These are phyloP conservation scores for Gossypium australe DNA, from an alignment of 345 rosid genomes.

Conservation along the genomic window DNA sequence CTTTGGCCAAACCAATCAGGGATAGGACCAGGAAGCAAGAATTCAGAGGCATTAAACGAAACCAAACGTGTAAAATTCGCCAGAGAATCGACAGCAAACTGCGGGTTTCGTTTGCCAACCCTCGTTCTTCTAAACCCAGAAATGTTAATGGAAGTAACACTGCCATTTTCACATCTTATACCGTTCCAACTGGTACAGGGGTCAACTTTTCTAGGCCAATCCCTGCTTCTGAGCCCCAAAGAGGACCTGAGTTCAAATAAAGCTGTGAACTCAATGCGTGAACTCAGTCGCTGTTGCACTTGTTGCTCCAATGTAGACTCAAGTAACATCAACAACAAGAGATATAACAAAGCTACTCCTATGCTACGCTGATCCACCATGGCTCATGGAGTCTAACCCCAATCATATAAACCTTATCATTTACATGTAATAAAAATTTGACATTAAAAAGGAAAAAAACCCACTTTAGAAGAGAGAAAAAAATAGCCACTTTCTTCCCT, in stretches of 20 bases:
- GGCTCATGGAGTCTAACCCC: constrained; percentile 32
- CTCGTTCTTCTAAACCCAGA: constrained; percentile 89
- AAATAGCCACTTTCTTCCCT: constrained; percentile 9
- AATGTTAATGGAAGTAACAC: constrained; percentile 62
- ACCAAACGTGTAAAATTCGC: constrained; percentile 53
- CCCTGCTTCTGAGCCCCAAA: constrained; percentile 73
- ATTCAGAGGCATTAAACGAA: constrained; percentile 74
- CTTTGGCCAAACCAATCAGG: constrained; percentile 75
- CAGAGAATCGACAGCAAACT: constrained; percentile 67
- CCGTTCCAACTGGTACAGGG: constrained; percentile 82
- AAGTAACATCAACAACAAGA: constrained; percentile 37
- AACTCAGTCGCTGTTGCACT: constrained; percentile 35
- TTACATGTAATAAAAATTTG: constrained; percentile 14
- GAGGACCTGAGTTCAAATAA: constrained; percentile 80
- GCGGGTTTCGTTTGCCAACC: constrained; percentile 66
- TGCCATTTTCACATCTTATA: constrained; percentile 54
- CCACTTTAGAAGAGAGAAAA: constrained; percentile 19
- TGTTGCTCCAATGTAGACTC: constrained; percentile 50
- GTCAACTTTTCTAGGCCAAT: constrained; percentile 86
- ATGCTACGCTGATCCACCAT: constrained; percentile 58
- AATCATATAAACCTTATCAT: constrained; percentile 30
- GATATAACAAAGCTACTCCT: constrained; percentile 31
- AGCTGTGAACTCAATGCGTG: constrained; percentile 47
- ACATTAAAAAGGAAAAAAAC: constrained; percentile 8
- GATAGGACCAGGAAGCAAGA: constrained; percentile 66